A percentile compares a stretch with the other conserved stretches of the same genome.
phyloP scores from a whole-genome alignment of 768 basidiomycete genomes.

The Russula sp. region DNA sequence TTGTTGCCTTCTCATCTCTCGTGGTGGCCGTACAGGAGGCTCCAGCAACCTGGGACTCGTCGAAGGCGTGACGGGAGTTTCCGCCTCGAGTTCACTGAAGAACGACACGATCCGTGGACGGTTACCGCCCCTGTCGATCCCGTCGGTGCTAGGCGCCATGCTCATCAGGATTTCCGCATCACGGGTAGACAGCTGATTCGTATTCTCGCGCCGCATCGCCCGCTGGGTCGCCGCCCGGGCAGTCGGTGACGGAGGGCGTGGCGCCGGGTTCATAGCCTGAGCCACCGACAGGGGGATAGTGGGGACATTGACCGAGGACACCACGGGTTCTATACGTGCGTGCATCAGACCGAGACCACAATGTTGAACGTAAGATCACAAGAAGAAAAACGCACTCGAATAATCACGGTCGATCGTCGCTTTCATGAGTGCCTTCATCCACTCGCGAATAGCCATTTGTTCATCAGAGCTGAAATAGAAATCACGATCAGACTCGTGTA shows the following conservation, averaged over 20 bases:
- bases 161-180: conserved; percentile 70
- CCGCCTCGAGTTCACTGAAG: conserved; percentile 31
- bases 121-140: conserved; percentile 31
- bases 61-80: conserved; percentile 2
- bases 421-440: conserved; percentile 99
- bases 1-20: conserved; percentile 48
- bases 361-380: background rate
- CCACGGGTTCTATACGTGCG: conserved; percentile 63
- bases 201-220: conserved; percentile 78
- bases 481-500: conserved; percentile 79
- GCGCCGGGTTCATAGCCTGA: conserved; percentile 93
- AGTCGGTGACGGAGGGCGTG: conserved; percentile 87
- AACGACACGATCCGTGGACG: conserved; percentile 48
- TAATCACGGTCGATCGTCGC: conserved; percentile 95
- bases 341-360: background rate
- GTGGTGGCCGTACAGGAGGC: conserved; percentile 59
- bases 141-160: conserved; percentile 38
- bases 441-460: conserved; percentile 76
- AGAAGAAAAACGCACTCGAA: conserved; percentile 48
- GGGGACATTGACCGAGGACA: conserved; percentile 94
- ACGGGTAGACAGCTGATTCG: conserved; percentile 69
- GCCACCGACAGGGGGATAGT: conserved; percentile 93
- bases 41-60: conserved; percentile 22
- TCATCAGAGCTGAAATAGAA: conserved; percentile 93
- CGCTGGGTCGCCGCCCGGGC: conserved; percentile 84